Evolutionary conservation across 1,139 yeast genomes (phyloP).

Genomic region (Suhomyces kunorum): DNA sequence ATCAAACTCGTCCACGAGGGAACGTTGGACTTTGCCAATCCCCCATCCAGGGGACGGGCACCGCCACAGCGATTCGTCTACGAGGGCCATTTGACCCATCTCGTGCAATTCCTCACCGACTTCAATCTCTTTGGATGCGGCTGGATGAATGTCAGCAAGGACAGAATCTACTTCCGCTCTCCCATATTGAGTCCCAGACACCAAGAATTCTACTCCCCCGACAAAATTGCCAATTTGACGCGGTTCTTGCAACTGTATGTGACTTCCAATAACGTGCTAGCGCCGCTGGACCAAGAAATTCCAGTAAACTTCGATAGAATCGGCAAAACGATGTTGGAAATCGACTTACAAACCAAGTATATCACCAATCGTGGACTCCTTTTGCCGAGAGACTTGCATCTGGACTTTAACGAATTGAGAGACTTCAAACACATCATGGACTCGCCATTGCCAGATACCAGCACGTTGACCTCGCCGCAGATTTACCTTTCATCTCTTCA

Average conservation of each 20-base stretch:
- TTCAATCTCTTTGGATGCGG: conserved; percentile 84
- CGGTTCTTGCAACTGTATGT: conserved; percentile 22
- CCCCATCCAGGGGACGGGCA: too few relatives aligned
- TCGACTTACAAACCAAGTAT: conserved; percentile 62
- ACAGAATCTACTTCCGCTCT: conserved; percentile 13
- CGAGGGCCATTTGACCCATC: conserved; percentile 80
- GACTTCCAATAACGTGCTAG: conserved; percentile 26
- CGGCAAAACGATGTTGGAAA: conserved; percentile 64
- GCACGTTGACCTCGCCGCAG: conserved; percentile 10
- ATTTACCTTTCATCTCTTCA: conserved; percentile 59
- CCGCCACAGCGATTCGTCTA: too few relatives aligned
- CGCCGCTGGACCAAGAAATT: conserved; percentile 14
- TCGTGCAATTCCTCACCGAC: conserved; percentile 78
- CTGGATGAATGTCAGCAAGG: conserved; percentile 51
- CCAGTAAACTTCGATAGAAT: conserved; percentile 45
- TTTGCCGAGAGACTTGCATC: conserved; percentile 50
- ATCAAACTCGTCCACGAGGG: conserved; percentile 42
- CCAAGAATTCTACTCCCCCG: background rate
- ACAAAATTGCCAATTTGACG: conserved; percentile 9
- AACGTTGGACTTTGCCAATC: background rate
- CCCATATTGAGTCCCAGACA: conserved; percentile 16
- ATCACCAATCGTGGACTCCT: conserved; percentile 57
- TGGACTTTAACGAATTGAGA: conserved; percentile 42
- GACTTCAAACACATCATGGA: conserved; percentile 9
- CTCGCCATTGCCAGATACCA: background rate